Evolutionary conservation across 2,329 filamentous ascomycete species (phyloP).

Genomic region (Microdochium paspali): DNA sequence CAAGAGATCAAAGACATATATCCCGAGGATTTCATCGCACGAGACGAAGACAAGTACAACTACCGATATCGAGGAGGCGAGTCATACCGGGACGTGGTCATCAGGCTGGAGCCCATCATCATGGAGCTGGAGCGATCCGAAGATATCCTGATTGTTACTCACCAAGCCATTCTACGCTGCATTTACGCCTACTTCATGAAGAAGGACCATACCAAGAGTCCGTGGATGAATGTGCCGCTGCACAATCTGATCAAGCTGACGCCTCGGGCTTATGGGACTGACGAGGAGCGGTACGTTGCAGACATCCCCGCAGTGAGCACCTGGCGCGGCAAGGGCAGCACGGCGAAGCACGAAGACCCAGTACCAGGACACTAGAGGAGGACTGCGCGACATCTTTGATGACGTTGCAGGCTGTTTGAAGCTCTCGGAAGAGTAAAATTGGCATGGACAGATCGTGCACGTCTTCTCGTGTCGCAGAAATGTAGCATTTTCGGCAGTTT

Average conservation of each 20-base stretch:
- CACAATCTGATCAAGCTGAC: slow-evolving; percentile 96
- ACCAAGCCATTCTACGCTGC: slow-evolving; percentile 92
- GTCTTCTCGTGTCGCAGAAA: too few relatives aligned
- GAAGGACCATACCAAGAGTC: slow-evolving; percentile 81
- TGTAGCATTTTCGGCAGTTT: slow-evolving; percentile 1
- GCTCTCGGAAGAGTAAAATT: too few relatives aligned
- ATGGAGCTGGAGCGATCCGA: slow-evolving; percentile 97
- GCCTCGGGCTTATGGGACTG: slow-evolving; percentile 85
- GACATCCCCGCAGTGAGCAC: slow-evolving; percentile 95
- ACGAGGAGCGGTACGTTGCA: slow-evolving; percentile 79
- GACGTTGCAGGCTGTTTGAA: too few relatives aligned
- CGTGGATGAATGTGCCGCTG: slow-evolving; percentile 97
- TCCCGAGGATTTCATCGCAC: slow-evolving; percentile 89
- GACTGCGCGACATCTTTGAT: not conserved
- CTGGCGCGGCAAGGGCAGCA: slow-evolving; percentile 85
- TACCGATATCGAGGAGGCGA: slow-evolving; percentile 97
- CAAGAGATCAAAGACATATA: slow-evolving; percentile 86
- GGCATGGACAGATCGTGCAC: too few relatives aligned
- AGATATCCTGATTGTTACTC: slow-evolving; percentile 95
- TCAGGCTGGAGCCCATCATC: slow-evolving; percentile 95
- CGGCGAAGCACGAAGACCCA: slow-evolving; percentile 74
- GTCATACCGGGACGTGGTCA: slow-evolving; percentile 92
- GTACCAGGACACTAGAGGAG: slow-evolving; percentile 12
- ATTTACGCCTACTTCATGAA: slow-evolving; percentile 99
- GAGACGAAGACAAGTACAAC: slow-evolving; percentile 99